A percentile compares a stretch with the other conserved stretches of the same genome.
Evolutionary conservation across 2,329 filamentous ascomycete species (phyloP).

Genomic region (Chrysosporium queenslandicum): DNA sequence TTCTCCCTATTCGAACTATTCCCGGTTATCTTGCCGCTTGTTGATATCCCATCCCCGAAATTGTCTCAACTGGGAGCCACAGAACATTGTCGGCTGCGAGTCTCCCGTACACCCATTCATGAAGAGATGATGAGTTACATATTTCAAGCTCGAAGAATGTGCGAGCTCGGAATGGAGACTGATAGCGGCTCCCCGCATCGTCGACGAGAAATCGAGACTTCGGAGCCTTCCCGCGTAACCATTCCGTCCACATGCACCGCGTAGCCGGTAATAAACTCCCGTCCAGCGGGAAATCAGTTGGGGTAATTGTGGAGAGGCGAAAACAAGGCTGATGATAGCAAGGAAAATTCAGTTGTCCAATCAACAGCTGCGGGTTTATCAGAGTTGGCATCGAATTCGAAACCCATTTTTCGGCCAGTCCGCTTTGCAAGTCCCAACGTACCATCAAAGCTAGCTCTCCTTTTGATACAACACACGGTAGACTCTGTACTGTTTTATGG

Average conservation of each 20-base stretch:
- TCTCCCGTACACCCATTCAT: no score
- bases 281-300: background rate
- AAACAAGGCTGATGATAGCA: constrained; percentile 9
- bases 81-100: no score
- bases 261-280: background rate
- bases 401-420: background rate
- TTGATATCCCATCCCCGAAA: no score
- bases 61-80: no score
- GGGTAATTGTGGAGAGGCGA: background rate
- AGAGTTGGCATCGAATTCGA: background rate
- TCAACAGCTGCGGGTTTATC: background rate
- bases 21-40: no score
- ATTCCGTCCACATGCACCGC: constrained; percentile 1
- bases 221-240: background rate
- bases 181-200: background rate
- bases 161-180: background rate
- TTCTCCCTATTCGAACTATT: no score
- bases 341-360: background rate
- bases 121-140: no score
- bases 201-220: background rate
- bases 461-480: no score
- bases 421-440: background rate
- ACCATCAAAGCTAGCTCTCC: no score
- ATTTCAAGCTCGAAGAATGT: background rate
- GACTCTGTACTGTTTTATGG: no score